Conservation (phyloP, 768 basidiomycete species). For the Myochromella boudieri region DNA sequence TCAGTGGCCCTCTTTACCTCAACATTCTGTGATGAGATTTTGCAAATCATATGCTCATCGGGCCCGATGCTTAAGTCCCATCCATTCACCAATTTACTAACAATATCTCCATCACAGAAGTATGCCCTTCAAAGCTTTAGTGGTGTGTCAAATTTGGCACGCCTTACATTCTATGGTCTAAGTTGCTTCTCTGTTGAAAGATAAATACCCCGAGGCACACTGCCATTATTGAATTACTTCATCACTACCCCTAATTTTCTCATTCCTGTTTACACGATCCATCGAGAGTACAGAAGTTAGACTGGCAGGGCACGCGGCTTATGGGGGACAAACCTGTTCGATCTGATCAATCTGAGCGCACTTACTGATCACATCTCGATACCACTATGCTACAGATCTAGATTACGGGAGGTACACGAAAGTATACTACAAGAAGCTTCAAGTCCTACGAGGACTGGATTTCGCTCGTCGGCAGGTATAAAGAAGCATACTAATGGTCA, state of each 20-base stretch:
- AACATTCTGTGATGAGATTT: no score
- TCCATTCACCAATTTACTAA: no score
- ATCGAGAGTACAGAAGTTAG: conserved; percentile 3
- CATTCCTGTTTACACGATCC: conserved; percentile 2
- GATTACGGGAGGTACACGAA: no score
- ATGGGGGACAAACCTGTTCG: conserved; percentile 26
- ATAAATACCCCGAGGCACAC: conserved; percentile 9
- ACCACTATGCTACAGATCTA: no score
- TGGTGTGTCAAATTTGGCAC: no score
- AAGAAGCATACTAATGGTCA: neutral
- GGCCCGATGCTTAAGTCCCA: no score
- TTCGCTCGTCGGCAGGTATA: conserved; percentile 1
- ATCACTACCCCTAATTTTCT: conserved; percentile 11
- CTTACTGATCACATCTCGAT: neutral
- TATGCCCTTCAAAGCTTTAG: neutral
- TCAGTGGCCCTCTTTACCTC: no score
- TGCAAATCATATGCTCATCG: no score
- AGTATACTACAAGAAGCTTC: no score
- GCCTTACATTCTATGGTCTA: no score
- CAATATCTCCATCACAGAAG: no score
- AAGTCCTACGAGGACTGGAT: neutral
- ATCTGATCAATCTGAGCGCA: conserved; percentile 9
- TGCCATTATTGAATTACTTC: conserved; percentile 7
- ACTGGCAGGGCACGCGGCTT: conserved; percentile 25
- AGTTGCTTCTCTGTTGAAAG: neutral